Evolutionary conservation across 208 protist species (phyloP), one percentile per base, ranked within the genome.

Genomic region (Angomonas desouzai): DNA sequence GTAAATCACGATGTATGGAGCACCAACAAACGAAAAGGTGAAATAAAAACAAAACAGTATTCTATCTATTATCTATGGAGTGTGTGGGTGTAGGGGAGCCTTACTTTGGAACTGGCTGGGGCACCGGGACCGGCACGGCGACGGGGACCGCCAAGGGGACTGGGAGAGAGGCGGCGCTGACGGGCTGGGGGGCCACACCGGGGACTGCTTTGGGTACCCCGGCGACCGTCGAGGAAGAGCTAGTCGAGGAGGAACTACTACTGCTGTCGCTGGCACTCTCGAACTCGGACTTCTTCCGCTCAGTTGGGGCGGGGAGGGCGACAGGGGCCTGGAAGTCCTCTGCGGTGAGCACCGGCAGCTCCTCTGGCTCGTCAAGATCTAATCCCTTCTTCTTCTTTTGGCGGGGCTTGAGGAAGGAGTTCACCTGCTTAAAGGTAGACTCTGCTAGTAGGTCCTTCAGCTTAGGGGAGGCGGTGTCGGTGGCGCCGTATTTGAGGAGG

Each of bases 371-470:
- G 6, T 51, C 45, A 13, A 51, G 13, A 40, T 40, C 45, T 6
- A 29, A 57, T 7, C 23, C 25, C 48, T 74, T 74, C 20, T 16
- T 27, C 22, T 48, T 57, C 53, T 58, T 68, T 48, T 36, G 43
- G 25, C 28, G 11, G 10, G 68, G 66, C 55, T 70, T 53, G 13
- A 81, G 34, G 34, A 78, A 49, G 33, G 61, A 49, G 38, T 64
- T 61, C 18, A 83, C 57, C 20, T 57, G 28, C 9, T 47, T 20
- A 60, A 74, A 83, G 22, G 55, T 40, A 20, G 53, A 61, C 10
- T 22, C 40, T 2, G 77, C 74, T 36, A 95, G 43, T 32, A 95
- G 77, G 22, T 89, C 79, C 28, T 76, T 87, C 48, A 95, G 57
- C 6, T 38, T 40, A 1, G 88, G 88, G 0, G 48, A 3, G 4